These are phyloP conservation scores for Patellifolia procumbens DNA, from an alignment of 179 eudicot genomes.

Conservation along the genomic window DNA sequence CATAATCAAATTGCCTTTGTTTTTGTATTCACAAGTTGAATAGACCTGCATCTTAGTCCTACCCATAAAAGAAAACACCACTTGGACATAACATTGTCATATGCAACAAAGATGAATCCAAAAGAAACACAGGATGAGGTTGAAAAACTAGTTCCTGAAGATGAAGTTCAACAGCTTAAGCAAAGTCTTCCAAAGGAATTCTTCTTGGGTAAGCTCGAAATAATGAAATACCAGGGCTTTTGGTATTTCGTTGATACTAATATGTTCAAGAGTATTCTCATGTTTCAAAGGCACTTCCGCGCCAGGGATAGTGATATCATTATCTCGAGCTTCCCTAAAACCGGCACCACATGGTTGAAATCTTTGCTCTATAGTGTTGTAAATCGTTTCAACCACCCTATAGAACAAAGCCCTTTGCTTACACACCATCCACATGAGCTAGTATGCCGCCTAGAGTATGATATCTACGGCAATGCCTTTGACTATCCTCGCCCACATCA, in stretches of 20 bases:
- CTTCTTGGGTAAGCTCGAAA: slow-evolving; percentile 3
- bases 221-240: slow-evolving; percentile 17
- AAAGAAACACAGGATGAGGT: neutral
- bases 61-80: too few species aligned
- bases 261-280: slow-evolving; percentile 9
- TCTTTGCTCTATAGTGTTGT: slow-evolving; percentile 8
- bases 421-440: slow-evolving; percentile 26
- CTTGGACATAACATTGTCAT: too few species aligned
- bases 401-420: neutral
- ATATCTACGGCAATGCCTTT: neutral
- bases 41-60: too few species aligned
- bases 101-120: neutral
- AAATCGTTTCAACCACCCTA: slow-evolving; percentile 4
- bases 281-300: slow-evolving; percentile 15
- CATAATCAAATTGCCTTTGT: too few species aligned
- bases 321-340: slow-evolving; percentile 12
- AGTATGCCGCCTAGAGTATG: slow-evolving; percentile 5
- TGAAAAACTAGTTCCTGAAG: neutral
- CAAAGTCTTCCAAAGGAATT: slow-evolving; percentile 12
- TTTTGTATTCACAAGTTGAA: too few species aligned
- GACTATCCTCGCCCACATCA: neutral
- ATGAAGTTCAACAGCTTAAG: slow-evolving; percentile 13
- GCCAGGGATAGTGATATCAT: slow-evolving; percentile 18
- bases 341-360: slow-evolving; percentile 24
- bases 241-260: neutral